Evolutionary conservation across 2,329 filamentous ascomycete species (phyloP).

Genomic region (Ceratocystis albifundus): DNA sequence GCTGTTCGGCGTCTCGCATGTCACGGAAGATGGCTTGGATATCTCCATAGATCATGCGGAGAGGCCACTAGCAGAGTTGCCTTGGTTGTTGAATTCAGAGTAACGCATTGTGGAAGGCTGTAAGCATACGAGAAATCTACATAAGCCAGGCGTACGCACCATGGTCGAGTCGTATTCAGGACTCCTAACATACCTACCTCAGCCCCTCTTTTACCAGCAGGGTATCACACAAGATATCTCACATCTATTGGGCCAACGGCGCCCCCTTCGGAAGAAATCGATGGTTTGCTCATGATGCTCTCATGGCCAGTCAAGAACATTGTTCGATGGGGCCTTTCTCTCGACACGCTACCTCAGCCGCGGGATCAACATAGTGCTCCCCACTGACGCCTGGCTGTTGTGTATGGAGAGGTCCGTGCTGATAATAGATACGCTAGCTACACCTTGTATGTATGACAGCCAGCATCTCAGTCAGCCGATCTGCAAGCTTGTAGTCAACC

Average conservation of each 20-base stretch:
- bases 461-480: background rate
- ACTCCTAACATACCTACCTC: too few species aligned
- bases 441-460: background rate
- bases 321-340: background rate
- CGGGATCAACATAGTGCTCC: too few species aligned
- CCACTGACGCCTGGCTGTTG: background rate
- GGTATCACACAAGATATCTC: background rate
- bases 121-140: background rate
- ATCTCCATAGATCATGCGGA: background rate
- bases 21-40: background rate
- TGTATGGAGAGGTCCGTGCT: background rate
- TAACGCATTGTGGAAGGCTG: background rate
- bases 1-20: background rate
- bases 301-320: background rate
- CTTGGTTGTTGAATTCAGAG: background rate
- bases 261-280: too few species aligned
- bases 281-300: background rate
- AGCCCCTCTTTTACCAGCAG: background rate
- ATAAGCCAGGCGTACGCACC: background rate
- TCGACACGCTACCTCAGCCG: background rate
- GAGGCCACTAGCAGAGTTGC: background rate
- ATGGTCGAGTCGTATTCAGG: background rate
- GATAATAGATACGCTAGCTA: background rate
- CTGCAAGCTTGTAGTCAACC: background rate
- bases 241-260: background rate